Evolutionary conservation across 140 eudicot species (phyloP), one percentile per base, ranked within the genome.

Genomic region (Senecio squalidus): DNA sequence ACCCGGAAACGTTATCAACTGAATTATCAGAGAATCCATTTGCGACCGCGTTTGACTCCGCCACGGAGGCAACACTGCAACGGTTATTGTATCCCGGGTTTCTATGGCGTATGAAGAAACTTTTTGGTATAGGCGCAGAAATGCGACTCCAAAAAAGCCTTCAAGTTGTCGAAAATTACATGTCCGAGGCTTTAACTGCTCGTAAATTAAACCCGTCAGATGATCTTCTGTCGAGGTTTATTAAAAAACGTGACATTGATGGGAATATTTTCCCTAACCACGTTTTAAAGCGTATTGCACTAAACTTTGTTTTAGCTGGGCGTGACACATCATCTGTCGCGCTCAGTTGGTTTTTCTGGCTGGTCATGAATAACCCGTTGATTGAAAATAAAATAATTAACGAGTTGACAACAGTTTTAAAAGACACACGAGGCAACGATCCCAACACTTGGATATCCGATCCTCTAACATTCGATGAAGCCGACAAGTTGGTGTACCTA

Each of bases 311-410:
- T 8, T 70, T 86, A 0, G 95, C 95, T 0, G 95, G 95, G 3
- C 83, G 95, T 0, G 93, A 84, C 76, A 84, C 93, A 13, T 84
- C 93, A 13, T 84, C 93, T 0, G 93, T 84, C 18, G 93, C 93
- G 5, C 74, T 84, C 30, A 80, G 87, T 40, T 84, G 93, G 93
- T 84, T 84, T 70, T 84, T 84, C 67, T 83, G 79, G 79, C 63
- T 80, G 1, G 81, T 83, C 20, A 86, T 83, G 93, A 80, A 83
- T 28, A 74, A 78, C 39, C 78, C 76, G 0, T 18, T 23, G n/a
- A 81, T 83, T 6, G 95, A 86, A 23, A 8, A 20, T 0, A 86
- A 72, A 49, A 78, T 86, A 55, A 56, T 86, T 8, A 23, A 29
- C 7, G 95, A 86, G 53, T 47, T 86, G 51, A 58, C 70, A 0